These are phyloP conservation scores for Russula lepida DNA, from an alignment of 768 basidiomycete species.

Conservation along the genomic window DNA sequence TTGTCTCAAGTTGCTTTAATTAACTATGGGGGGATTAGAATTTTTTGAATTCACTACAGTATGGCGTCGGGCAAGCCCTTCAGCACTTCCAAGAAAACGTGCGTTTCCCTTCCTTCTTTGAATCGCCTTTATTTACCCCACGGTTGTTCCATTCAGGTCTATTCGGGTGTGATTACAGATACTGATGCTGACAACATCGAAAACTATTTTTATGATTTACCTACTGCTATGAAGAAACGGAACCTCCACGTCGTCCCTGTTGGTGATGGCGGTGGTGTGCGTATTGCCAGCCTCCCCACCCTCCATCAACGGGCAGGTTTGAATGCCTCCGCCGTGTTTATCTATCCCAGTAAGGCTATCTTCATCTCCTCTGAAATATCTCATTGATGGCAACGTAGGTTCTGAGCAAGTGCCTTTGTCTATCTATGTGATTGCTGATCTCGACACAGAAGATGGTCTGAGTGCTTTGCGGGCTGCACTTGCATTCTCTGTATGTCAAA, in stretches of 20 bases:
- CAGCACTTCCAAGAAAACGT: slow-evolving; percentile 70
- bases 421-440: slow-evolving; percentile 65
- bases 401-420: slow-evolving; percentile 34
- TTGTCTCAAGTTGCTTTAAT: background rate
- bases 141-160: slow-evolving; percentile 34
- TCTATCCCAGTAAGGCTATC: slow-evolving; percentile 51
- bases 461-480: slow-evolving; percentile 59
- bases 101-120: slow-evolving; percentile 14
- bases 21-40: slow-evolving; percentile 35
- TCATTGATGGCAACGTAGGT: slow-evolving; percentile 24
- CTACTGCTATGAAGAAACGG: slow-evolving; percentile 58
- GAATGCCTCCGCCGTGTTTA: slow-evolving; percentile 38
- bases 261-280: slow-evolving; percentile 37
- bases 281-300: slow-evolving; percentile 48
- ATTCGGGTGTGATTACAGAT: slow-evolving; percentile 48
- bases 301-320: slow-evolving; percentile 43
- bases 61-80: slow-evolving; percentile 48
- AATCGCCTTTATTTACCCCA: background rate
- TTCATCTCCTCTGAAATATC: background rate
- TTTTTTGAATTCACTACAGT: slow-evolving; percentile 56
- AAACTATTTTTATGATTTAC: slow-evolving; percentile 87
- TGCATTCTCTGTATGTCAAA: slow-evolving; percentile 46
- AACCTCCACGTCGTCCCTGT: slow-evolving; percentile 66
- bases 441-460: slow-evolving; percentile 56
- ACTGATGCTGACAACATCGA: slow-evolving; percentile 42